Conservation (phyloP, 176 grass and related monocot genomes). For the Triticum urartu region DNA sequence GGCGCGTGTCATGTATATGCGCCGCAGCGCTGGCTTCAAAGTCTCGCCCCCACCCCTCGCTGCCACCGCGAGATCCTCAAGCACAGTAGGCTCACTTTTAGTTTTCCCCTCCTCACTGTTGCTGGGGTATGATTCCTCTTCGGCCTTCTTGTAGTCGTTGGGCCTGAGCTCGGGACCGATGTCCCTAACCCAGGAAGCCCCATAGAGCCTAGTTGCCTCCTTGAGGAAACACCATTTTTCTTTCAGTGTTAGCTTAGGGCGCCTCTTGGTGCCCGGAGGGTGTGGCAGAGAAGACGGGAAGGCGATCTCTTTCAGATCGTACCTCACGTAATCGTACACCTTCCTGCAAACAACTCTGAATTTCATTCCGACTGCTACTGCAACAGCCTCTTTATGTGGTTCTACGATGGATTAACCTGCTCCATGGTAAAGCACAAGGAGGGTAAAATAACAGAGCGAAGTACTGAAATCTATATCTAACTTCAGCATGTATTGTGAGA, state of each 20-base stretch:
- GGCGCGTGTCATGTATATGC: constrained; percentile 24
- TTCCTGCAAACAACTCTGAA: constrained; percentile 57
- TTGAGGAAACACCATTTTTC: neutral
- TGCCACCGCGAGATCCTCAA: neutral
- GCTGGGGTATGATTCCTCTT: neutral
- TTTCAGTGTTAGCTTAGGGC: neutral
- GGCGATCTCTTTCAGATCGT: neutral
- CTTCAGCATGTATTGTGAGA: neutral
- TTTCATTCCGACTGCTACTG: constrained; percentile 41
- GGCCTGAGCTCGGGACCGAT: constrained; percentile 52
- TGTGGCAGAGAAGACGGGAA: neutral
- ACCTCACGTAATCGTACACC: neutral
- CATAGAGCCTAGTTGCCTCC: neutral
- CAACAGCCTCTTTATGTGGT: neutral
- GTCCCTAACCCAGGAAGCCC: constrained; percentile 18
- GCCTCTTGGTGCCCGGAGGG: neutral
- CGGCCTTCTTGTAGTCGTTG: constrained; percentile 35
- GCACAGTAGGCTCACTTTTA: neutral
- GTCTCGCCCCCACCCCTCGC: constrained; percentile 5
- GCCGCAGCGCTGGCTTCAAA: constrained; percentile 3
- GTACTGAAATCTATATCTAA: neutral
- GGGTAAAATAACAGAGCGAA: neutral
- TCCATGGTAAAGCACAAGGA: neutral
- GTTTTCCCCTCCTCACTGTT: neutral
- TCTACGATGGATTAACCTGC: neutral